These are phyloP conservation scores for Teunomyces panamensis DNA, from an alignment of 805 yeast genomes.

Conservation along the genomic window DNA sequence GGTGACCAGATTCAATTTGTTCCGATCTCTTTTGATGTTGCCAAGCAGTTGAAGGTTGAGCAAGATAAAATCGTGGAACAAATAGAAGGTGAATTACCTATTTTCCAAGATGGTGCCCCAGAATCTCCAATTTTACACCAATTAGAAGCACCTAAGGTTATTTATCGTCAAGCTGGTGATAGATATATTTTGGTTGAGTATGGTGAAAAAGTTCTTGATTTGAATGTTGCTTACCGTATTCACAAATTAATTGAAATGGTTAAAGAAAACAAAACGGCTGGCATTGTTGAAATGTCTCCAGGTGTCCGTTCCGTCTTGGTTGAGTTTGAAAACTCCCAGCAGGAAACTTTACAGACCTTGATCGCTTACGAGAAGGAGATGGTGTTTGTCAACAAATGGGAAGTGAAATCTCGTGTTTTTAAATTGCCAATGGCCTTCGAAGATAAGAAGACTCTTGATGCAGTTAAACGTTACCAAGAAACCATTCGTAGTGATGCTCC, in stretches of 20 bases:
- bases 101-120: constrained; percentile 31
- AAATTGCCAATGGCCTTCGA: constrained; percentile 96
- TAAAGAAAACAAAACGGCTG: constrained; percentile 58
- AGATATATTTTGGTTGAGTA: constrained; percentile 88
- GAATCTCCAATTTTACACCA: constrained; percentile 70
- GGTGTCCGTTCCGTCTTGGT: constrained; percentile 94
- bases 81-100: constrained; percentile 44
- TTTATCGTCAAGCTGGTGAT: constrained; percentile 96
- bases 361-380: constrained; percentile 75
- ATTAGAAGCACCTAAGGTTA: constrained; percentile 62
- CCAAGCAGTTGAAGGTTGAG: constrained; percentile 56
- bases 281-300: constrained; percentile 93
- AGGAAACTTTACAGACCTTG: constrained; percentile 57
- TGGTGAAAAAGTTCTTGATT: constrained; percentile 84
- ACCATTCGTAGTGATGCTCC: constrained; percentile 93
- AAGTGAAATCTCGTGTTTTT: constrained; percentile 76
- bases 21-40: constrained; percentile 69
- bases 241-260: constrained; percentile 78
- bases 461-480: constrained; percentile 88
- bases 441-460: constrained; percentile 82
- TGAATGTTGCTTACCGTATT: constrained; percentile 81
- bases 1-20: constrained; percentile 83
- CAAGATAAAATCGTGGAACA: constrained; percentile 57
- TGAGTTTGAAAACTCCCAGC: constrained; percentile 69
- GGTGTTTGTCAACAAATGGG: constrained; percentile 75